Conservation (phyloP, 2,329 filamentous ascomycete species). For the Alternaria panax region DNA sequence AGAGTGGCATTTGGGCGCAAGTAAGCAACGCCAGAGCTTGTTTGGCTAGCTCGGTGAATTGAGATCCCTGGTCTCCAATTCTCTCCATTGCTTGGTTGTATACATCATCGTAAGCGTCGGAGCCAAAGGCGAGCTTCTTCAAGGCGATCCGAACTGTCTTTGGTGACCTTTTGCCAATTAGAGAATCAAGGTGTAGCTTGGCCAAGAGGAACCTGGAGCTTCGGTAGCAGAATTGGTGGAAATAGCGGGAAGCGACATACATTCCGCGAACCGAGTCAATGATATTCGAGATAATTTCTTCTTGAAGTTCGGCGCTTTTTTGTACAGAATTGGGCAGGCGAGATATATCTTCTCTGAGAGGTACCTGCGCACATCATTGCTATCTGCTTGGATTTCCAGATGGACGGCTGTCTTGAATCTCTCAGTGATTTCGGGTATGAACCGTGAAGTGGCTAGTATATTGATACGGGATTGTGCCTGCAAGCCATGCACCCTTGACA, state of each 20-base stretch:
- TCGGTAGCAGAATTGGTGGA: rapidly evolving
- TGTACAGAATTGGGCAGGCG: neutral
- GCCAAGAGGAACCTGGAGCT: neutral
- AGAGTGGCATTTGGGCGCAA: rapidly evolving
- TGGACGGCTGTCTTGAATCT: neutral
- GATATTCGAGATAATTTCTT: too few relatives aligned
- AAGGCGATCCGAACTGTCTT: neutral
- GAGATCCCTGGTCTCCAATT: neutral
- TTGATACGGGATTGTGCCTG: neutral
- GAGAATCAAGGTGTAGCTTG: neutral
- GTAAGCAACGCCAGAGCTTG: neutral
- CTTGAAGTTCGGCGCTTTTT: neutral
- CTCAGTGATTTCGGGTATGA: too few relatives aligned
- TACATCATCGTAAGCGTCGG: neutral
- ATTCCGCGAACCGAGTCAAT: too few relatives aligned
- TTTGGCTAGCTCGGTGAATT: neutral
- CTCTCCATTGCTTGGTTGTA: neutral
- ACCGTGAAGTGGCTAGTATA: too few relatives aligned
- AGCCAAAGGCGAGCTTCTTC: neutral
- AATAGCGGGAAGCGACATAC: too few relatives aligned
- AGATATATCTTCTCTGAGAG: neutral
- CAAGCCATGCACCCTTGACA: neutral
- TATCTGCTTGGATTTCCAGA: neutral
- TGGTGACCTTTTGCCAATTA: neutral
- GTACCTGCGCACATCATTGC: too few relatives aligned